Evolutionary conservation across 352 stramenopile genomes (phyloP).

Genomic region (Globisporangium canariense): DNA sequence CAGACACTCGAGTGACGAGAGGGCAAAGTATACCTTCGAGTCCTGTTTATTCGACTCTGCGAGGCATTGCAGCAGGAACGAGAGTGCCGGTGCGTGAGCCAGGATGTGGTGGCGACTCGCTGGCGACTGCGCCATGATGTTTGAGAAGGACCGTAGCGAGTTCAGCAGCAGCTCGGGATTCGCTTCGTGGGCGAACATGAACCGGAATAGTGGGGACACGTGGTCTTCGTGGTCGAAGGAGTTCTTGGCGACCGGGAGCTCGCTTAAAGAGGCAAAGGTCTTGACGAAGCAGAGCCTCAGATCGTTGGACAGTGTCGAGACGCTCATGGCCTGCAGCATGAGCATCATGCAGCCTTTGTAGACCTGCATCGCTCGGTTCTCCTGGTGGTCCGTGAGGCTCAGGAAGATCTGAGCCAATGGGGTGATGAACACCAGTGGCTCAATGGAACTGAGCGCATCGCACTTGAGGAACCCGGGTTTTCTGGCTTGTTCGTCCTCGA

Average conservation of each 20-base stretch:
- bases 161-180: slow-evolving; percentile 30
- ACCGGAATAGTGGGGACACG: slow-evolving; percentile 52
- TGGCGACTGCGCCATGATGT: slow-evolving; percentile 48
- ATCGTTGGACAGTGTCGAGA: slow-evolving; percentile 20
- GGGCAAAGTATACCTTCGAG: slow-evolving; percentile 38
- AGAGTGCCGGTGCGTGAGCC: slow-evolving; percentile 22
- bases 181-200: slow-evolving; percentile 41
- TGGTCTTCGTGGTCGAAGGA: slow-evolving; percentile 38
- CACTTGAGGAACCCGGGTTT: slow-evolving; percentile 4
- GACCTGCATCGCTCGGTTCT: slow-evolving; percentile 28
- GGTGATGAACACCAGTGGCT: slow-evolving; percentile 13
- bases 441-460: slow-evolving; percentile 1
- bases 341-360: slow-evolving; percentile 2
- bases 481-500: background rate
- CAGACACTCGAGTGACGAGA: slow-evolving; percentile 50
- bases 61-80: slow-evolving; percentile 50
- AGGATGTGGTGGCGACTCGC: slow-evolving; percentile 40
- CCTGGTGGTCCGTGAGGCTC: slow-evolving; percentile 8
- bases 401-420: slow-evolving; percentile 16
- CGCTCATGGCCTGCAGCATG: slow-evolving; percentile 25
- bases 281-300: slow-evolving; percentile 24
- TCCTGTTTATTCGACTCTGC: slow-evolving; percentile 16
- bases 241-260: slow-evolving; percentile 19
- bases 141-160: slow-evolving; percentile 43
- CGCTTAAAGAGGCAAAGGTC: slow-evolving; percentile 26